Evolutionary conservation across 345 rosid genomes (phyloP).

Genomic region (Odontarrhena argentea): DNA sequence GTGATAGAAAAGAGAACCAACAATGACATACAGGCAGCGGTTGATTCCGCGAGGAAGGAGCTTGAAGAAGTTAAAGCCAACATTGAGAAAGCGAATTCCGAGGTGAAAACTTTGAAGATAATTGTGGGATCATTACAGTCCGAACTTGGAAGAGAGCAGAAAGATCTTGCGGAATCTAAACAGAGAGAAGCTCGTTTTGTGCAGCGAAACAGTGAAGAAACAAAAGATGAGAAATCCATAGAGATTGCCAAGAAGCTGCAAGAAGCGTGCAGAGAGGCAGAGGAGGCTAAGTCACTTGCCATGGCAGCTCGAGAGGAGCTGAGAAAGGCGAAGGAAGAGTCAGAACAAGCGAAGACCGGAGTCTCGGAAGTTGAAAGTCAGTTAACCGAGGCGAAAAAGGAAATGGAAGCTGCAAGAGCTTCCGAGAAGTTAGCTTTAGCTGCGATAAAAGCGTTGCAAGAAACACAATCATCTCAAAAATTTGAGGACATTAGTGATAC

Average conservation of each 20-base stretch:
- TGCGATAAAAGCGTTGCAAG: slow-evolving; percentile 85
- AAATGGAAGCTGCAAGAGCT: slow-evolving; percentile 84
- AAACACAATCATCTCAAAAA: slow-evolving; percentile 58
- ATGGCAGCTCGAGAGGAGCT: slow-evolving; percentile 67
- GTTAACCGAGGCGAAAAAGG: slow-evolving; percentile 67
- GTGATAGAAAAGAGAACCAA: slow-evolving; percentile 50
- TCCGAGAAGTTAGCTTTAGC: slow-evolving; percentile 86
- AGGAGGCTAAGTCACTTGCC: slow-evolving; percentile 70
- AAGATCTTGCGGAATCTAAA: slow-evolving; percentile 51
- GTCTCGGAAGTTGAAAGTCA: slow-evolving; percentile 57
- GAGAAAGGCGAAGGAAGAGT: slow-evolving; percentile 71
- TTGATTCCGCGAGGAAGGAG: slow-evolving; percentile 77
- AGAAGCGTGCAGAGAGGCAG: slow-evolving; percentile 67
- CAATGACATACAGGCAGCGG: slow-evolving; percentile 54
- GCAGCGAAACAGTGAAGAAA: slow-evolving; percentile 65
- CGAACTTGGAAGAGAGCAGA: slow-evolving; percentile 67
- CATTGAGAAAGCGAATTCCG: slow-evolving; percentile 69
- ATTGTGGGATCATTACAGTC: slow-evolving; percentile 64
- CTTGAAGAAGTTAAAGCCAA: slow-evolving; percentile 78
- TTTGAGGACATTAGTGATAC: slow-evolving; percentile 34
- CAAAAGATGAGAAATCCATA: slow-evolving; percentile 54
- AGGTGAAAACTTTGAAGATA: slow-evolving; percentile 71
- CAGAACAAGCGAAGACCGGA: slow-evolving; percentile 72
- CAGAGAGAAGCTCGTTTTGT: slow-evolving; percentile 59
- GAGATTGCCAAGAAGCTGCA: slow-evolving; percentile 71